Evolutionary conservation across 441 rosid species (phyloP), one percentile per base, ranked within the genome.

Genomic region (Pelargonium australe): DNA sequence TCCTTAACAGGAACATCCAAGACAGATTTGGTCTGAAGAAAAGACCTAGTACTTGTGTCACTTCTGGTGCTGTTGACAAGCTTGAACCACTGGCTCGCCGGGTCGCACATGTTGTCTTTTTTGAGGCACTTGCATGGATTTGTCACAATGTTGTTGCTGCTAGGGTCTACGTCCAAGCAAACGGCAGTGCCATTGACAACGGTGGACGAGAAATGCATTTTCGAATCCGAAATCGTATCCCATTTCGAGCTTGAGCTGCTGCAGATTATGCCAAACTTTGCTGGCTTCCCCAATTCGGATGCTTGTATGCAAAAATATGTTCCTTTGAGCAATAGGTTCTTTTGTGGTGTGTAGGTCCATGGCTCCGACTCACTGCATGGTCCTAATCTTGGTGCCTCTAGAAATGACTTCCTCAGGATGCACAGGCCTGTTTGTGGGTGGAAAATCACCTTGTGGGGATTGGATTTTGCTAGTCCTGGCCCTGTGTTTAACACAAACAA

Each of bases 1-100:
- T 25, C 31, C 31, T 25, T 25, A 25, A 25, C 31, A 25, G 1
- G 31, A 25, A 1, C 31, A 25, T 25, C 31, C 31, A 25, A 25
- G 31, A 2, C 31, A 25, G 31, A 25, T 25, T 72, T 70, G 62
- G 73, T 34, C 20, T 11, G 72, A 47, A 66, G 43, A 25, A 73
- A 65, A 1, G 82, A 62, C 53, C 74, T 76, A 0, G 65, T n/a
- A n/a, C n/a, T 20, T 64, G 31, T 25, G 31, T 1, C 31, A 25
- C 31, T 25, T 25, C 31, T 25, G 31, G 31, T 87, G 80, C 94
- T 92, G 76, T 87, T 76, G 11, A 86, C 87, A 49, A 90, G 82
- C 72, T 89, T 93, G 85, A 93, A 90, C 97, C 97, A 93, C 57
- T 93, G 97, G 70, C 91, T 89, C 40, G 44, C 80, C 0, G 97